A percentile compares a stretch with the other conserved stretches of the same genome.
These are phyloP conservation scores for Penicillium subrubescens DNA, from an alignment of 495 filamentous ascomycete genomes.

Conservation along the genomic window DNA sequence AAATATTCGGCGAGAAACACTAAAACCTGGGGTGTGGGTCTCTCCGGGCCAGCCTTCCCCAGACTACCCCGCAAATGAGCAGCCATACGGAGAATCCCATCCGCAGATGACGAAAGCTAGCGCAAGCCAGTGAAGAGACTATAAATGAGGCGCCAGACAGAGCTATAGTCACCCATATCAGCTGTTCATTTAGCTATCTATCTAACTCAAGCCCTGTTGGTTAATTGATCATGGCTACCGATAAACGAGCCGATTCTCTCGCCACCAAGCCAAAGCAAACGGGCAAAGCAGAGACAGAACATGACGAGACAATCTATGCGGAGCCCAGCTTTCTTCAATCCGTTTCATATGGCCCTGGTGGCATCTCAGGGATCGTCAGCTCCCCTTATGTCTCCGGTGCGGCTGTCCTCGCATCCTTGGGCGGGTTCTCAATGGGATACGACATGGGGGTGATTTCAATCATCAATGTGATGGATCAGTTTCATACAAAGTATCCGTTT, in stretches of 20 bases:
- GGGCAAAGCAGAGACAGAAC: neutral
- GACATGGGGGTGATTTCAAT: constrained; percentile 14
- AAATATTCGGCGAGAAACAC: neutral
- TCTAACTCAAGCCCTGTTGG: no score
- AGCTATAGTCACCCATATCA: neutral
- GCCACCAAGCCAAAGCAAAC: neutral
- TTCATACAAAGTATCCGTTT: neutral
- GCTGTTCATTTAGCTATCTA: neutral
- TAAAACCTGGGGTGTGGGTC: constrained; percentile 1
- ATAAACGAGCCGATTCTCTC: neutral
- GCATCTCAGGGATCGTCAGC: constrained; percentile 3
- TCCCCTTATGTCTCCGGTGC: constrained; percentile 9
- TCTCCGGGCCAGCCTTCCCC: neutral
- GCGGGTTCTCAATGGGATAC: constrained; percentile 11
- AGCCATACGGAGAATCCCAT: neutral
- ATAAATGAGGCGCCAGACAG: neutral
- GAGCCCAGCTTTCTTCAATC: constrained; percentile 4
- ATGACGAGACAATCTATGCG: constrained; percentile 2
- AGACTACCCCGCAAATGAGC: constrained; percentile 3
- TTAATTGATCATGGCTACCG: neutral
- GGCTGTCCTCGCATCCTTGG: constrained; percentile 9
- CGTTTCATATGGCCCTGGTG: constrained; percentile 5
- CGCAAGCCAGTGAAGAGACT: neutral
- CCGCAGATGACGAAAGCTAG: neutral
- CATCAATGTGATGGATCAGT: constrained; percentile 5